These are phyloP conservation scores for Medicago ruthenica DNA, from an alignment of 306 rosid genomes.

Conservation along the genomic window DNA sequence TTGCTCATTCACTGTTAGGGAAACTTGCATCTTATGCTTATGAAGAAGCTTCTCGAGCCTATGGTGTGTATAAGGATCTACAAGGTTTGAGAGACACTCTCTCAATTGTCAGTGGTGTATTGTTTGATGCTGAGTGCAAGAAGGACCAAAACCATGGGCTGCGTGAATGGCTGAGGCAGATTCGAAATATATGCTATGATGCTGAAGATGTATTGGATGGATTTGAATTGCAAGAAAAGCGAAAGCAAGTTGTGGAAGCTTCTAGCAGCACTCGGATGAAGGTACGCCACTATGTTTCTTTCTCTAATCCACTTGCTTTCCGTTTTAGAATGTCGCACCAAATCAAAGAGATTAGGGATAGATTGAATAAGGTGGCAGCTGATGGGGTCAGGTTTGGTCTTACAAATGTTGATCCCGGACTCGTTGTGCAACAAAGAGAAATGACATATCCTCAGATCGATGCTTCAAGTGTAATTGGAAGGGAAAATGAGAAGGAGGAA, in stretches of 20 bases:
- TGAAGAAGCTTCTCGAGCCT: not conserved
- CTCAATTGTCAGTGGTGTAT: not conserved
- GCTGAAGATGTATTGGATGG: not conserved
- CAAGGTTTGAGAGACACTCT: not conserved
- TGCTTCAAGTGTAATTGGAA: slow-evolving; percentile 1
- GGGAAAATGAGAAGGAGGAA: not conserved
- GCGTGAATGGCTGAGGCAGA: slow-evolving; percentile 2
- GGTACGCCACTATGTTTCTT: not conserved
- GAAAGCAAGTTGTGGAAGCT: not conserved
- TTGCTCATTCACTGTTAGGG: not conserved
- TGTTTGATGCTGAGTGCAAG: slow-evolving; percentile 8
- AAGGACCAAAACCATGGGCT: not conserved
- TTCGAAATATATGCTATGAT: not conserved
- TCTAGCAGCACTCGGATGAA: not conserved
- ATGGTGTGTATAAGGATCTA: not conserved
- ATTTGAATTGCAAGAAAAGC: not conserved
- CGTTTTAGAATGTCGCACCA: not conserved
- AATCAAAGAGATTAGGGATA: not conserved
- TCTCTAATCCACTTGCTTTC: not conserved
- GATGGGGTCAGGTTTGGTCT: not conserved
- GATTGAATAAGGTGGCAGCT: not conserved
- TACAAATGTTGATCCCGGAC: not conserved
- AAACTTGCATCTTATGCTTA: not conserved
- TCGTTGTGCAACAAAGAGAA: not conserved
- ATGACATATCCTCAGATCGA: not conserved